These are phyloP conservation scores for Didymella keratinophila DNA, from an alignment of 2,329 filamentous ascomycete genomes.

Conservation along the genomic window DNA sequence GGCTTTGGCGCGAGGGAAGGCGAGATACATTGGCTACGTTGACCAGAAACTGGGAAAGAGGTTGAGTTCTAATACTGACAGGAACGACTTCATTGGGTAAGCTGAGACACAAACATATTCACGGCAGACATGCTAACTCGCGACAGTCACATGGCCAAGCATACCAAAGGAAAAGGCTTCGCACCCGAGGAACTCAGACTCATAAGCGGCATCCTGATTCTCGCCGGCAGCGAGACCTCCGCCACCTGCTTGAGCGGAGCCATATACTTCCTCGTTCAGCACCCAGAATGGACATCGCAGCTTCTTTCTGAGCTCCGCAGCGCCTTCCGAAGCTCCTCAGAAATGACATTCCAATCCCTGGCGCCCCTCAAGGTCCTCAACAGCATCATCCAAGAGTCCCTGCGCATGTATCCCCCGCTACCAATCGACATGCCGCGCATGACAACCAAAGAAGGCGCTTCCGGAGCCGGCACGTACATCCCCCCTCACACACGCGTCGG, in stretches of 20 bases:
- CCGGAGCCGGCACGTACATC: constrained; percentile 39
- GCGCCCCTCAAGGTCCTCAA: constrained; percentile 47
- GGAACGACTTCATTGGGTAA: constrained; percentile 1
- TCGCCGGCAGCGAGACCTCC: constrained; percentile 41
- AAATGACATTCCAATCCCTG: constrained; percentile 9
- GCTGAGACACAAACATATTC: not conserved
- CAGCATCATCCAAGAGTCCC: constrained; percentile 55
- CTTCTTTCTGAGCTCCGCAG: constrained; percentile 34
- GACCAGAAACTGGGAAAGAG: not conserved
- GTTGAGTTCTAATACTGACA: not conserved
- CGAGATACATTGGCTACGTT: not conserved
- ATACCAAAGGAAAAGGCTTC: not conserved
- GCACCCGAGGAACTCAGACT: not conserved
- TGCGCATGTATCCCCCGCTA: constrained; percentile 56
- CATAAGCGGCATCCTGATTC: constrained; percentile 27
- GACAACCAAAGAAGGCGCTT: constrained; percentile 23
- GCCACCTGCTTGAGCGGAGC: constrained; percentile 33
- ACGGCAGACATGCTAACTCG: not conserved
- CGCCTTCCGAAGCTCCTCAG: constrained; percentile 27
- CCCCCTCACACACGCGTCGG: constrained; percentile 32
- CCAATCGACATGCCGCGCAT: constrained; percentile 44
- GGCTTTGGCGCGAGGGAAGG: not conserved
- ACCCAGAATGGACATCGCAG: constrained; percentile 24
- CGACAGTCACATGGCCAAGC: not conserved
- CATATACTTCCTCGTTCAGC: constrained; percentile 36